These are phyloP conservation scores for Aspergillus pseudoterreus DNA, from an alignment of 2,329 filamentous ascomycete species.

Conservation along the genomic window DNA sequence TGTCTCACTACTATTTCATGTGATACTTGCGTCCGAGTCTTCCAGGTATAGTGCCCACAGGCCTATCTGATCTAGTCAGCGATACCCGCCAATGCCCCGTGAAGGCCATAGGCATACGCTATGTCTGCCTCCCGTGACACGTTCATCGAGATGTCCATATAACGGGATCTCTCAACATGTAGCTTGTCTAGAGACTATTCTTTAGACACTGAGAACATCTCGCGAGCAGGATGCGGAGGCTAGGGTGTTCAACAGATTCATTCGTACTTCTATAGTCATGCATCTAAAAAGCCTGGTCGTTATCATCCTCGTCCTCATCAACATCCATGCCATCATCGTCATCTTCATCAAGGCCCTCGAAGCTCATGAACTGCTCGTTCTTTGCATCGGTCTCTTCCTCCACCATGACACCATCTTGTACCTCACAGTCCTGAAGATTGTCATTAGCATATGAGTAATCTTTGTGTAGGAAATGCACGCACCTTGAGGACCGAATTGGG, in stretches of 20 bases:
- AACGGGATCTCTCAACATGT: too few species aligned
- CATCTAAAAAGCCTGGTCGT: neutral
- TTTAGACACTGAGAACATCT: neutral
- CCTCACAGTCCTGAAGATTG: slow-evolving; percentile 65
- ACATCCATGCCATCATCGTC: slow-evolving; percentile 31
- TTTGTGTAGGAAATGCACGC: neutral
- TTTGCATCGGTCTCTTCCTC: slow-evolving; percentile 70
- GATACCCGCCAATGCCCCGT: too few species aligned
- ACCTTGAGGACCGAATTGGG: slow-evolving; percentile 68
- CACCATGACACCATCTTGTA: slow-evolving; percentile 79
- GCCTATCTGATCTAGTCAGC: too few species aligned
- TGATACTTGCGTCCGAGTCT: too few species aligned
- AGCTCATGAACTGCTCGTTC: slow-evolving; percentile 60
- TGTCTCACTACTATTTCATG: too few species aligned
- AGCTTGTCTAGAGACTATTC: neutral
- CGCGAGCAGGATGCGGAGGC: neutral
- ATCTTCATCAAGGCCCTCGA: slow-evolving; percentile 43
- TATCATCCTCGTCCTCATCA: slow-evolving; percentile 16
- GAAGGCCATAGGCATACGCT: too few species aligned
- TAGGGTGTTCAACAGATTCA: neutral
- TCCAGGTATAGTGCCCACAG: too few species aligned
- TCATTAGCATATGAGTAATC: neutral
- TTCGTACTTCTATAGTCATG: neutral
- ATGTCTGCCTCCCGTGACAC: too few species aligned
- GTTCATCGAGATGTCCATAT: too few species aligned